A percentile compares a stretch with the other conserved stretches of the same genome.
Evolutionary conservation across 768 basidiomycete genomes (phyloP).

Genomic region (Boletellus ananiceps): DNA sequence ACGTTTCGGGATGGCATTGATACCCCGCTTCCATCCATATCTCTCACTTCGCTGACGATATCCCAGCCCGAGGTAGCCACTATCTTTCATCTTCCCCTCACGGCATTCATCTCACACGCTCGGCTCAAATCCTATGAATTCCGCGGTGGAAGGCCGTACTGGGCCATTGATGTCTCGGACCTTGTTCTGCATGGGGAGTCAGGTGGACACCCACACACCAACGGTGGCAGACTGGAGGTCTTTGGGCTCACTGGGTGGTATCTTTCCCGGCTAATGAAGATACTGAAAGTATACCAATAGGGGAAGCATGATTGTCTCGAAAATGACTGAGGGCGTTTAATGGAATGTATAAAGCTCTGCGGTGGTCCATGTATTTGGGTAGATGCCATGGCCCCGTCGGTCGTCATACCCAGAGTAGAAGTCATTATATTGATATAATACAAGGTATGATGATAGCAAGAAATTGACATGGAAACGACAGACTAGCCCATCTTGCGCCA

Average conservation of each 20-base stretch:
- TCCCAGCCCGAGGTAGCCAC: conserved; percentile 64
- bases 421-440: conserved; percentile 22
- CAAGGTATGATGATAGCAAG: conserved; percentile 19
- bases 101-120: conserved; percentile 41
- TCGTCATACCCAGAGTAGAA: conserved; percentile 1
- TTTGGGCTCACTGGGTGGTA: conserved; percentile 90
- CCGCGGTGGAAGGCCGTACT: conserved; percentile 52
- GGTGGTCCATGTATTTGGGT: too few relatives aligned
- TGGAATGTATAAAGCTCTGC: not conserved
- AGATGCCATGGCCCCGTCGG: not conserved
- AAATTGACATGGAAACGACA: conserved; percentile 14
- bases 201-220: conserved; percentile 39
- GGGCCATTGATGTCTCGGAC: conserved; percentile 64
- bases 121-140: conserved; percentile 53
- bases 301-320: not conserved
- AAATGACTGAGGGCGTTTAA: not conserved
- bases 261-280: conserved; percentile 57
- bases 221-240: conserved; percentile 54
- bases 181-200: conserved; percentile 32
- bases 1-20: conserved; percentile 18
- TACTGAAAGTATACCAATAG: conserved; percentile 45
- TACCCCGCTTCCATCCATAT: conserved; percentile 56
- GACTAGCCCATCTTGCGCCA: conserved; percentile 11
- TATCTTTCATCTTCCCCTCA: conserved; percentile 67
- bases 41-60: conserved; percentile 45